Percentiles rank a stretch among this genome's conserved stretches.
Evolutionary conservation across 2,329 filamentous ascomycete species (phyloP).

Genomic region (Penicillium fuscoglaucum): DNA sequence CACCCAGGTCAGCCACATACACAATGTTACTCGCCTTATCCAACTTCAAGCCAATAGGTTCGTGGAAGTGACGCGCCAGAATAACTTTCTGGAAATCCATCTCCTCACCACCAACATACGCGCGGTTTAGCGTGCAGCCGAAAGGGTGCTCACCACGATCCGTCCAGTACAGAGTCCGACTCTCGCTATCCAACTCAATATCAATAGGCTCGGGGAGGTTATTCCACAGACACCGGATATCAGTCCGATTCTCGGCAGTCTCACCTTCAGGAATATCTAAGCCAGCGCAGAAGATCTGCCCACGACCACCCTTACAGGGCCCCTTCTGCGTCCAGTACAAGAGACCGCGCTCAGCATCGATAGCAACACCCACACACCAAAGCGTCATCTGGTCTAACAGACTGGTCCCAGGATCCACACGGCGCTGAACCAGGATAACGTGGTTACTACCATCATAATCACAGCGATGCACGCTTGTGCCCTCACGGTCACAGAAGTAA

Average conservation of each 20-base stretch:
- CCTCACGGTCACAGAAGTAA: constrained; percentile 50
- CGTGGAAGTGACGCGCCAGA: constrained; percentile 42
- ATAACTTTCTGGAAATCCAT: constrained; percentile 21
- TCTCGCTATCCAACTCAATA: constrained; percentile 53
- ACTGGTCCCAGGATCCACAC: constrained; percentile 11
- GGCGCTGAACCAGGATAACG: constrained; percentile 43
- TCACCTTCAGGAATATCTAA: constrained; percentile 42
- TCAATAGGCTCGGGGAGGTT: constrained; percentile 59
- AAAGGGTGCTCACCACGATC: constrained; percentile 59
- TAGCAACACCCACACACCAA: constrained; percentile 59
- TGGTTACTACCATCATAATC: constrained; percentile 38
- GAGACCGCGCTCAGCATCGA: constrained; percentile 46
- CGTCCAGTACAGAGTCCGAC: constrained; percentile 58
- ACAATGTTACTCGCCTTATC: constrained; percentile 20
- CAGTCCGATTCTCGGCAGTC: constrained; percentile 38
- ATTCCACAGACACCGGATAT: constrained; percentile 48
- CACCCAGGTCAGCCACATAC: constrained; percentile 29
- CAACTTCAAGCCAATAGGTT: constrained; percentile 34
- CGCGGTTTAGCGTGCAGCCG: constrained; percentile 56
- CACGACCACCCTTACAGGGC: constrained; percentile 50
- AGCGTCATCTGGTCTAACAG: constrained; percentile 35
- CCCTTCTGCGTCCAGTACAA: constrained; percentile 66
- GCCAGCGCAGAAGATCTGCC: constrained; percentile 55
- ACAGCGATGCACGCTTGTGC: constrained; percentile 38
- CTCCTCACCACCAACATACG: constrained; percentile 17